A percentile compares a stretch with the other conserved stretches of the same genome.
Conservation (phyloP, 2,329 filamentous ascomycete genomes). For the Didymellaceae sp. region DNA sequence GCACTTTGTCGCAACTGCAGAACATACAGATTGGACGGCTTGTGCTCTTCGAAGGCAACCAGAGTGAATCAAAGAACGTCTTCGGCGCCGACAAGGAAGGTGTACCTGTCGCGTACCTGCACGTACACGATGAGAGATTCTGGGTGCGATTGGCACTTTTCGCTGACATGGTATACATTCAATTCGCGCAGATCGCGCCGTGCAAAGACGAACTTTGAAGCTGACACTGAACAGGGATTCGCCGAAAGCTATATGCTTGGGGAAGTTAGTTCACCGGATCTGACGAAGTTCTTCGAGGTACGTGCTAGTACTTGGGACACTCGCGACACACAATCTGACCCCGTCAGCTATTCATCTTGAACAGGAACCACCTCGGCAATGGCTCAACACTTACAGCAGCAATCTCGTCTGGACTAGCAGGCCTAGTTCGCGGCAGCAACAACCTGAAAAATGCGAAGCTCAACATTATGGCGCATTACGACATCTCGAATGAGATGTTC, state of each 20-base stretch:
- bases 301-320: not conserved
- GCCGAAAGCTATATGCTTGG: constrained; percentile 76
- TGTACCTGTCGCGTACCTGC: constrained; percentile 60
- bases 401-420: constrained; percentile 64
- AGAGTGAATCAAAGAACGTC: constrained; percentile 52
- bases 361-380: constrained; percentile 69
- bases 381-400: constrained; percentile 68
- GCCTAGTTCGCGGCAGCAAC: constrained; percentile 57
- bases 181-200: not conserved
- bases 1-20: constrained; percentile 54
- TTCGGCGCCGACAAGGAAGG: constrained; percentile 50
- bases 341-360: constrained; percentile 70
- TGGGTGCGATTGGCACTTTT: constrained; percentile 74
- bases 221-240: constrained; percentile 59
- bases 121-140: constrained; percentile 70
- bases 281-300: constrained; percentile 73
- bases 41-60: constrained; percentile 52
- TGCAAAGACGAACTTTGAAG: not conserved
- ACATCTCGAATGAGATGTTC: constrained; percentile 79
- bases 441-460: constrained; percentile 60
- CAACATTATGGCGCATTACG: constrained; percentile 76
- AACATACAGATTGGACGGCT: constrained; percentile 57
- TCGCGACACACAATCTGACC: constrained; percentile 23
- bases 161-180: constrained; percentile 67
- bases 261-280: constrained; percentile 70